Base-by-base conservation (phyloP, 768 basidiomycete genomes). In the Boletus coccyginus region DNA sequence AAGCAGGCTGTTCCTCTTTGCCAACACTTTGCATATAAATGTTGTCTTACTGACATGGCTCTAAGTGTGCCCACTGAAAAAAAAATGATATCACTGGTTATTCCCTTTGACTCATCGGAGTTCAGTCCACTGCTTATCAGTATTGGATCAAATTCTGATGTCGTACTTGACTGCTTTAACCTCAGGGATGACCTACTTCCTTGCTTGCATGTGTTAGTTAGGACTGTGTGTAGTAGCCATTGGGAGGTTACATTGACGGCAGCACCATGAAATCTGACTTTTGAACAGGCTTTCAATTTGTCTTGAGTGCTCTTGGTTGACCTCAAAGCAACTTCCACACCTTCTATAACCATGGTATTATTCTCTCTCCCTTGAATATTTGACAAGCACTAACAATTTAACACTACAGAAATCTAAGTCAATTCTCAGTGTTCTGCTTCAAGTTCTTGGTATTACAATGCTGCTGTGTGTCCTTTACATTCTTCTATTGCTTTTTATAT, bases 201-300 rank as follows among this genome's bases (percentile, higher is more conserved):
- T 4, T n/a, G 16, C 31, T 31, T 56, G n/a, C 51, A 56, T 36
- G 13, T 3, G 1, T 27, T 61, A 1, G 32, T 38, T 31, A 14
- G 32, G 9, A 52, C 40, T 4, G 41, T 55, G 5, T 12, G 29
- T 7, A 55, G 35, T 14, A 55, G 39, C n/a, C n/a, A 5, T n/a
- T 58, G 55, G 52, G 44, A 58, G 31, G 49, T 45, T n/a, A 29
- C 13, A 9, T 14, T 57, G 17, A 3, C 47, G 3, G 47, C 41
- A 10, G 5, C 24, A 4, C 35, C 21, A 24, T 56, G 51, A 47
- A 50, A 50, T 46, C 48, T 59, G 11, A 27, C 58, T 16, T 53
- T 35, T 7, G 48, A 56, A 36, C 58, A 62, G 44, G 60, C 50
- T 2, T 40, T 32, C 7, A 50, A 59, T 43, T 16, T 51, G 33